Evolutionary conservation across 2,329 filamentous ascomycete genomes (phyloP), one percentile per base, ranked within the genome.

Genomic region (Blumeriella jaapii): DNA sequence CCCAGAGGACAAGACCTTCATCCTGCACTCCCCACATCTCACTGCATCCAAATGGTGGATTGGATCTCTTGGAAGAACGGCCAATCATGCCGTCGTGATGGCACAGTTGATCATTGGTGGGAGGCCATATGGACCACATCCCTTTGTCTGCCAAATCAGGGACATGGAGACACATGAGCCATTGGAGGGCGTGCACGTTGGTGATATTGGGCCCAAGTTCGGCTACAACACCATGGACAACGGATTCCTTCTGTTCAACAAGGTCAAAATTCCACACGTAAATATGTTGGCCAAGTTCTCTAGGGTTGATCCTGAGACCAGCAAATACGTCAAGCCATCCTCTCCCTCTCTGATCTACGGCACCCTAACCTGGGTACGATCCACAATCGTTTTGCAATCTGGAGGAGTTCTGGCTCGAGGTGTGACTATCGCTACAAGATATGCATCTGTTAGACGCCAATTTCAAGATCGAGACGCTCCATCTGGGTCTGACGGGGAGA

Each of bases 1-100:
- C 51, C 62, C 71, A 0, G 63, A 75, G 4, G 77, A 83, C 57
- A 79, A 82, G 65, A 82, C 75, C 3, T 86, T 87, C 50, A 77
- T 66, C 10, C 65, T 87, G 22, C 74, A 86, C 58, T 83, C 78
- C 0, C 82, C 82, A 7, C 66, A 74, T 42, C 64, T 86, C 37
- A 86, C 82, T 2, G 71, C 81, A 0, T 79, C 78, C 20, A 89
- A 89, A 55, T 89, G 81, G 81, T 87, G 82, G 82, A 85, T 85
- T 48, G 82, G 82, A 1, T 82, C 79, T 8, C 66, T 87, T 3
- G 82, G 82, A 33, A 69, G 78, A 48, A 78, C 77, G 2, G 82
- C 82, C 28, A 87, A 83, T 54, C 69, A 84, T 52, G 82, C 82
- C 1, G 74, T 83, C 2, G 79, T 87, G 3, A 84, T 87, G 68